Conservation (phyloP, 1,139 yeast genomes). For the Sugiyamaella novakii region DNA sequence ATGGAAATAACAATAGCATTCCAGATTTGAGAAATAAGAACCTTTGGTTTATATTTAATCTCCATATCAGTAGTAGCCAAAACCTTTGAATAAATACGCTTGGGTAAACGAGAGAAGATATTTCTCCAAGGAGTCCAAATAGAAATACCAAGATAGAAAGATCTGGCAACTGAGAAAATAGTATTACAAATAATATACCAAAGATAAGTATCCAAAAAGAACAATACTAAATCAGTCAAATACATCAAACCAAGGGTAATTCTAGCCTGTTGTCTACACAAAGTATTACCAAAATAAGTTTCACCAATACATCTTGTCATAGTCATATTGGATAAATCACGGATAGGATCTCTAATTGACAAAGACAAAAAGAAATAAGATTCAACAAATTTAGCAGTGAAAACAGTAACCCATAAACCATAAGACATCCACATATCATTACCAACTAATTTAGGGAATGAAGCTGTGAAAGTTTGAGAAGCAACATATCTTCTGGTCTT, state of each 20-base stretch:
- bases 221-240: conserved; percentile 86
- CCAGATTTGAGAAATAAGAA: conserved; percentile 97
- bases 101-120: conserved; percentile 94
- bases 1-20: conserved; percentile 96
- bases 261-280: conserved; percentile 85
- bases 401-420: conserved; percentile 84
- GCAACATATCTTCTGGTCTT: conserved; percentile 89
- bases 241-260: conserved; percentile 90
- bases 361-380: conserved; percentile 91
- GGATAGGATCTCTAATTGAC: conserved; percentile 92
- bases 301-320: conserved; percentile 84
- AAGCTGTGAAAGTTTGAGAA: conserved; percentile 94
- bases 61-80: conserved; percentile 99
- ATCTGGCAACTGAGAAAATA: conserved; percentile 93
- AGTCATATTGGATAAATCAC: conserved; percentile 62
- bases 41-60: conserved; percentile 97
- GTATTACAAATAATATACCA: conserved; percentile 98
- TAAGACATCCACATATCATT: conserved; percentile 97
- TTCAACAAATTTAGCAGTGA: conserved; percentile 84
- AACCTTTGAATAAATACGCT: conserved; percentile 96
- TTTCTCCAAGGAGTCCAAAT: conserved; percentile 99
- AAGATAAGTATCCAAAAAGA: conserved; percentile 97
- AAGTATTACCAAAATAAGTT: conserved; percentile 71
- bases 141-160: conserved; percentile 97
- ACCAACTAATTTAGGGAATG: conserved; percentile 77